Evolutionary conservation across 768 basidiomycete species (phyloP), one percentile per base, ranked within the genome.

Genomic region (Boletus reticuloceps): DNA sequence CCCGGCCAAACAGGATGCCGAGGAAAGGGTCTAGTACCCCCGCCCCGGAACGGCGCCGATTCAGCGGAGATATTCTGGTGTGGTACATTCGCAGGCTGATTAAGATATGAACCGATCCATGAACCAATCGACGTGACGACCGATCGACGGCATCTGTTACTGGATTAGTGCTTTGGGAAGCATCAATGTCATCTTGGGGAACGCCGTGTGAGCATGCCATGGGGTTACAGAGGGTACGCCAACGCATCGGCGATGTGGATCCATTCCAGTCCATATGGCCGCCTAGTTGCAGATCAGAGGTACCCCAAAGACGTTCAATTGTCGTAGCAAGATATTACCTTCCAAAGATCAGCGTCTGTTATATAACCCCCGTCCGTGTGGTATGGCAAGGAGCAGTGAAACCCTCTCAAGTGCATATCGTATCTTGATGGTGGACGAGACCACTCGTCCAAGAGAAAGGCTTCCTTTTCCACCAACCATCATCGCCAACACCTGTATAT

Each of bases 281-380:
- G 19, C 37, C 31, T 19, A 27, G 47, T 36, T 11, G 49, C 40
- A 58, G 44, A 58, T 58, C 55, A 51, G 44, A 44, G 45, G 42
- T 5, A 8, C 19, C 39, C 44, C 20, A 57, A 58, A 31, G 32
- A 9, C 43, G 10, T 12, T 22, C n/a, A n/a, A n/a, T n/a, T 22
- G 22, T 31, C 22, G 11, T 13, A 37, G 29, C 10, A 16, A n/a
- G 44, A 42, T 16, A 25, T 37, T 16, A 14, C 22, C 56, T 20
- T 31, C 49, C 29, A 38, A 46, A 37, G 20, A 42, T 8, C 31
- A 11, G 14, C 32, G 31, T 11, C n/a, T 32, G n/a, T 13, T 10
- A 41, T 38, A 46, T 41, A 34, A 29, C 6, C 31, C 27, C 9
- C 4, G 6, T 7, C 31, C 50, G 39, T 38, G 14, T 37, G 37